Base-by-base conservation (phyloP, 2,329 filamentous ascomycete species). In the Tolypocladium cylindrosporum region DNA sequence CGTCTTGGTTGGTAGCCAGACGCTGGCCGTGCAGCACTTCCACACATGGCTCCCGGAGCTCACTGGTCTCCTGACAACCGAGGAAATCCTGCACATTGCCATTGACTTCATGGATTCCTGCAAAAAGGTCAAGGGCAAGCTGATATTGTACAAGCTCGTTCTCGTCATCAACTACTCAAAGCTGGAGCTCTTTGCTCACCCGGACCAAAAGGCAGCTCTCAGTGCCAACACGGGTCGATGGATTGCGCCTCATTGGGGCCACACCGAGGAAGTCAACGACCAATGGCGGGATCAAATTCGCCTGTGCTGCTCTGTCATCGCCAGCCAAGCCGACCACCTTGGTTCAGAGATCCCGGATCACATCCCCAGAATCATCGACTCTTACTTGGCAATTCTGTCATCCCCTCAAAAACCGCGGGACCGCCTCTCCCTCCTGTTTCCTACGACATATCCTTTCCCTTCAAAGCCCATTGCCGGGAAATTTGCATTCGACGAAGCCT, bases 11-110 rank as follows among this genome's bases (percentile, higher is more conserved):
- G 94, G 94, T 40, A 97, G 90, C 62, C 96, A 99, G 74, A 97
- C 94, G 0, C 77, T 99, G 55, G 86, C 95, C 2, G 91, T 97
- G 14, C 94, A 99, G 72, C 91, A 97, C 70, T 96, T 97, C 70
- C 93, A 97, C 69, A 89, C 90, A 0, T 99, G 94, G 94, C 77
- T 99, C n/a, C 93, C 94, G 0, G 93, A 97, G 69, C 83, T 99
- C 11, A 80, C 84, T 0, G 85, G 87, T 1, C 79, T 94, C 42
- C 80, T 97, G 68, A 83, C 82, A 4, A 86, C 87, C 0, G 88
- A 91, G 65, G 93, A 97, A 69, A 93, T 97, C 52, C 77, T 97
- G 56, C 88, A 96, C 66, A 88, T 97, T 62, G 91, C 92, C 45
- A 90, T 95, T 61, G 90, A 93, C 72, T 96, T 97, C 68, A 88